Conservation (phyloP, 148 eudicot genomes). For the Fagopyrum homotropicum region DNA sequence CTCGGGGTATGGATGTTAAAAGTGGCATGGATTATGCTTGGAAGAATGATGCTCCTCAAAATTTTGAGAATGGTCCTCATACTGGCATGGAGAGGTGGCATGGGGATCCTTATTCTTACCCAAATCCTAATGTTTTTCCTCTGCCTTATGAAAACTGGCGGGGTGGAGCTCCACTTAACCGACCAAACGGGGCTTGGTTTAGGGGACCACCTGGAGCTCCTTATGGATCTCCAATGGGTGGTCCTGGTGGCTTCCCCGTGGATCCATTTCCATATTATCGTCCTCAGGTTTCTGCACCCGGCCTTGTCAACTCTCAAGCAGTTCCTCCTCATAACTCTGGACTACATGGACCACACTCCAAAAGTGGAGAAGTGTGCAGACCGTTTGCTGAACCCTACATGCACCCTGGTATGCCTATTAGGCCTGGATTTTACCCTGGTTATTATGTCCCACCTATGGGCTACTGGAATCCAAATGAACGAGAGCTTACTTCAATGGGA, state of each 20-base stretch:
- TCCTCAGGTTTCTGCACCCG: constrained; percentile 60
- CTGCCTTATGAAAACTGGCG: constrained; percentile 79
- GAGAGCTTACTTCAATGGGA: constrained; percentile 72
- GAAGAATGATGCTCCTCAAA: constrained; percentile 49
- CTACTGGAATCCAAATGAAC: constrained; percentile 60
- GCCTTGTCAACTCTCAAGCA: constrained; percentile 57
- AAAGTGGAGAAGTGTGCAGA: constrained; percentile 61
- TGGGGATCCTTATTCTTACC: constrained; percentile 56
- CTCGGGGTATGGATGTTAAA: constrained; percentile 28
- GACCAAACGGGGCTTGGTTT: constrained; percentile 70
- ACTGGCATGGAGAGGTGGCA: constrained; percentile 71
- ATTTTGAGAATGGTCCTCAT: constrained; percentile 42
- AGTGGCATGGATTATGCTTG: constrained; percentile 36
- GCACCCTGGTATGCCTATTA: constrained; percentile 65
- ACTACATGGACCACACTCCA: constrained; percentile 72
- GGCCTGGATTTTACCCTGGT: constrained; percentile 84
- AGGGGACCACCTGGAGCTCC: constrained; percentile 82
- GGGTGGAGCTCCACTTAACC: constrained; percentile 63
- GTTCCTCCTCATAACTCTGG: constrained; percentile 49
- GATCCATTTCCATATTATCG: constrained; percentile 81
- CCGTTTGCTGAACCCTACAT: constrained; percentile 62
- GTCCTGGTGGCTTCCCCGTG: constrained; percentile 73
- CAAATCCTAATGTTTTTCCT: constrained; percentile 54
- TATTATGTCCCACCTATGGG: constrained; percentile 85
- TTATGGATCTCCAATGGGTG: constrained; percentile 41